Evolutionary conservation across 2,329 filamentous ascomycete genomes (phyloP).

Genomic region (Pseudofabraea citricarpa): DNA sequence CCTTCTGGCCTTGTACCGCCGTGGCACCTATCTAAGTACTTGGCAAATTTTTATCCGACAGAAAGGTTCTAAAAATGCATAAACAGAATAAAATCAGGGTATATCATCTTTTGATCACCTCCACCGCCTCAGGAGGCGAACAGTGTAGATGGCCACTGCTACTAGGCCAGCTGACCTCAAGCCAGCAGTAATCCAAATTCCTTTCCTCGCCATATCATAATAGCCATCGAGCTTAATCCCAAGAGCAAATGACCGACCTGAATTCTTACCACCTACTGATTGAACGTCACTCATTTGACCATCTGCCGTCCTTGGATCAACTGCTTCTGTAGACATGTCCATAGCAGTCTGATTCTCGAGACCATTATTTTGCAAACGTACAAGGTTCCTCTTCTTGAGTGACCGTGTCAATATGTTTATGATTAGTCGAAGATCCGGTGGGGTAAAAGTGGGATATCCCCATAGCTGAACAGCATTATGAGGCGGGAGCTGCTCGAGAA

Average conservation of each 20-base stretch:
- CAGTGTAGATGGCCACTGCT: not conserved
- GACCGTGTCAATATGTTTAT: constrained; percentile 55
- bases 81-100: too few species aligned
- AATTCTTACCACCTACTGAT: constrained; percentile 13
- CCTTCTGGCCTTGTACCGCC: too few species aligned
- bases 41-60: too few species aligned
- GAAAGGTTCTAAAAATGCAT: too few species aligned
- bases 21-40: too few species aligned
- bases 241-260: constrained; percentile 18
- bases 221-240: constrained; percentile 28
- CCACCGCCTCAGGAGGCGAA: too few species aligned
- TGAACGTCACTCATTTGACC: constrained; percentile 10
- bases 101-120: too few species aligned
- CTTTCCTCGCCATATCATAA: constrained; percentile 23
- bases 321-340: constrained; percentile 21
- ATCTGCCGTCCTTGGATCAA: constrained; percentile 5
- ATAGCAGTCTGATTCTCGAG: constrained; percentile 22
- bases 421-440: constrained; percentile 52
- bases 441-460: constrained; percentile 65
- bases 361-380: constrained; percentile 22
- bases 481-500: constrained; percentile 63
- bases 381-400: constrained; percentile 46
- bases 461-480: constrained; percentile 55
- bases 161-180: constrained; percentile 11
- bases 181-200: constrained; percentile 21